Conservation (phyloP, 2,329 filamentous ascomycete species). For the Aaosphaeria pasadenensis region DNA sequence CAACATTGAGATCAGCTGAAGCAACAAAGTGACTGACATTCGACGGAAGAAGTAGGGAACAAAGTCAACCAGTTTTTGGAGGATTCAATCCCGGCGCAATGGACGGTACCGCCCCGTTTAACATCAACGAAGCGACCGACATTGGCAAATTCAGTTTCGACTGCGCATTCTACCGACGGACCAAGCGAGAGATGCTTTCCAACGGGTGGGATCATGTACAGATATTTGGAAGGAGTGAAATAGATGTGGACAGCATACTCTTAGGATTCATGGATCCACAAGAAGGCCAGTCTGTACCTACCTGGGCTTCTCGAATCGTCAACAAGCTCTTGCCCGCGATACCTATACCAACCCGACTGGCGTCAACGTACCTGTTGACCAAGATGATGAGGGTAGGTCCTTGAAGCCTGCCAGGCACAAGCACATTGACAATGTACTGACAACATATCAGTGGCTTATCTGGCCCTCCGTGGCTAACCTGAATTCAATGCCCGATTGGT, state of each 20-base stretch:
- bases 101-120: conserved; percentile 17
- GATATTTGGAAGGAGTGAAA: conserved; percentile 30
- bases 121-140: conserved; percentile 15
- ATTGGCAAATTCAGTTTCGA: conserved; percentile 32
- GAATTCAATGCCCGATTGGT: conserved; percentile 33
- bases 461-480: conserved; percentile 36
- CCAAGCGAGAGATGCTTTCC: conserved; percentile 29
- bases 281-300: conserved; percentile 30
- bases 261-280: conserved; percentile 31
- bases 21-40: neutral
- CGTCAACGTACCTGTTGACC: conserved; percentile 30
- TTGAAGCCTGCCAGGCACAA: neutral
- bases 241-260: conserved; percentile 34
- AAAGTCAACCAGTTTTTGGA: conserved; percentile 25
- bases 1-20: conserved; percentile 14
- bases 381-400: conserved; percentile 36
- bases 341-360: conserved; percentile 25
- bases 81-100: conserved; percentile 20
- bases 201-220: conserved; percentile 30
- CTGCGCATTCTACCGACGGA: conserved; percentile 29
- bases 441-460: conserved; percentile 26
- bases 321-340: conserved; percentile 26
- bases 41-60: conserved; percentile 22
- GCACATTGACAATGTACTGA: conserved; percentile 8
- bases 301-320: conserved; percentile 29